Evolutionary conservation across 306 rosid genomes (phyloP).

Genomic region (Canavalia gladiata): DNA sequence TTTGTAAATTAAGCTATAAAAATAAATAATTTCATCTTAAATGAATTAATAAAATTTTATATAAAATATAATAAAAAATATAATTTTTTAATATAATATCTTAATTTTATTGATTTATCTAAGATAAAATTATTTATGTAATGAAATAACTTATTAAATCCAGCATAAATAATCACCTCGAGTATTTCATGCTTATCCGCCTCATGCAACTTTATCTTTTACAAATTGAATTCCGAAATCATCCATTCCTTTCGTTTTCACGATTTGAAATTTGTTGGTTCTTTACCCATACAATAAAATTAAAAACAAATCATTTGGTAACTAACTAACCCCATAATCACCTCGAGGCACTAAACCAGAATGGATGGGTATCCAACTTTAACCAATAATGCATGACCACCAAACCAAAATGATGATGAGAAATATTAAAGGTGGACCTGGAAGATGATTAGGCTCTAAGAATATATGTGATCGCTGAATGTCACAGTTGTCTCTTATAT

Average conservation of each 20-base stretch:
- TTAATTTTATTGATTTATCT: too few relatives aligned
- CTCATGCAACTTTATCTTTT: conserved; percentile 2
- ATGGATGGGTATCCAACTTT: conserved; percentile 21
- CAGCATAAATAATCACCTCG: neutral
- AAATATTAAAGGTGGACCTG: conserved; percentile 6
- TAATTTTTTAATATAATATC: too few relatives aligned
- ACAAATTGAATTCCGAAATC: conserved; percentile 21
- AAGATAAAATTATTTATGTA: too few relatives aligned
- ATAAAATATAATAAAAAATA: too few relatives aligned
- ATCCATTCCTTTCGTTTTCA: conserved; percentile 34
- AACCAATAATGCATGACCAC: neutral
- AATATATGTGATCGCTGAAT: neutral
- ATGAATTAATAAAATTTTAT: too few relatives aligned
- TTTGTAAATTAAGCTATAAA: too few relatives aligned
- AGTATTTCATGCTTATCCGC: conserved; percentile 31
- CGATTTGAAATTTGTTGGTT: conserved; percentile 1
- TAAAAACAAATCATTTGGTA: conserved; percentile 29
- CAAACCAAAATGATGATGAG: neutral
- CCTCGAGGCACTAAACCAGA: neutral
- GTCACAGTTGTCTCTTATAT: neutral
- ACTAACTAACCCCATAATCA: conserved; percentile 1
- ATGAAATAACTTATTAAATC: too few relatives aligned
- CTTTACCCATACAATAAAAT: conserved; percentile 1
- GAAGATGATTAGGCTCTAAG: conserved; percentile 1
- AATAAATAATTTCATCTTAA: too few relatives aligned